Evolutionary conservation across 2,329 filamentous ascomycete genomes (phyloP), one percentile per base, ranked within the genome.

Genomic region (Sporothrix brasiliensis): DNA sequence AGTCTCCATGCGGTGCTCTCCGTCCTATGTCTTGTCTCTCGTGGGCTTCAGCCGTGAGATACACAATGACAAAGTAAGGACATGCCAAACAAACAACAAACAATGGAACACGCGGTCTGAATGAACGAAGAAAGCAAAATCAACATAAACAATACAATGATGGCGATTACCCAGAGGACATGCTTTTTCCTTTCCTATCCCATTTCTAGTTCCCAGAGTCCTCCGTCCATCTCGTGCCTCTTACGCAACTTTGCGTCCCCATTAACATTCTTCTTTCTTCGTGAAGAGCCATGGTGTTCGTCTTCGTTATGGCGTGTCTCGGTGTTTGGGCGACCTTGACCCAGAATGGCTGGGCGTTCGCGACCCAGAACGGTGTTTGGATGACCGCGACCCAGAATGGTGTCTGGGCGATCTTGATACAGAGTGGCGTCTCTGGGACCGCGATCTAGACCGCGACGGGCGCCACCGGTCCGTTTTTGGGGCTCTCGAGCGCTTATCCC

Each of bases 141-240:
- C 11, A 54, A 47, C 39, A 53, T 39, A 24, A 61, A 50, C 44
- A 60, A 61, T 61, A 52, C 47, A 39, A 34, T n/a, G 19, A 2
- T 34, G 44, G 30, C 27, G 39, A 39, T 16, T 39, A 63, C 66
- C 47, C 39, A 41, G 34, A 61, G 49, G 56, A 69, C 27, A 63
- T 27, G 67, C 21, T 39, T 47, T 47, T 30, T 3, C 58, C 58
- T 24, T 61, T 63, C 58, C 58, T 63, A 63, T 47, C 58, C 58
- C 39, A 47, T 47, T 47, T 63, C 58, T 44, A 63, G 13, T 47
- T 47, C 11, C 58, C 56, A 63, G 27, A 27, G 21, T 54, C 21
- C 58, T 27, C 47, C 39, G 4, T 63, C 41, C 21, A 19, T 47
- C 21, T n/a, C 3, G n/a, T 44, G 39, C 21, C 9, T 47, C 41